These are phyloP conservation scores for Emergomyces orientalis DNA, from an alignment of 2,329 filamentous ascomycete species.

Conservation along the genomic window DNA sequence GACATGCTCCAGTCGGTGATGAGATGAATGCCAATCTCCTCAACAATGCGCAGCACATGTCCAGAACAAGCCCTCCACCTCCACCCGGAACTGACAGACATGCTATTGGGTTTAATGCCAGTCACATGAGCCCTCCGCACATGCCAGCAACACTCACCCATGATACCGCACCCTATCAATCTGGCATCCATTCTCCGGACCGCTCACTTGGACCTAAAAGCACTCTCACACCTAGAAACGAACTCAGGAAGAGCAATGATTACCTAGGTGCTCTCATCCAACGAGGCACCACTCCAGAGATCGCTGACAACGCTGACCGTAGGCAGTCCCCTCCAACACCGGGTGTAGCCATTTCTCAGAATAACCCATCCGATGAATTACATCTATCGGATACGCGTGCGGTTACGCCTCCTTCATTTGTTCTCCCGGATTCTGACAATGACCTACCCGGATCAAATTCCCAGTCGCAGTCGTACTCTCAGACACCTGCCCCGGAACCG, in stretches of 20 bases:
- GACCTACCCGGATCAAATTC: slow-evolving; percentile 12
- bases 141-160: background rate
- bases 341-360: slow-evolving; percentile 3
- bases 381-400: background rate
- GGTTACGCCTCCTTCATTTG: background rate
- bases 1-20: slow-evolving; percentile 27
- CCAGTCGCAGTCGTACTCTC: slow-evolving; percentile 14
- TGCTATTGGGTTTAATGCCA: background rate
- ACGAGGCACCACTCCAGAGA: slow-evolving; percentile 20
- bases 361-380: slow-evolving; percentile 6
- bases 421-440: slow-evolving; percentile 3
- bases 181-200: background rate
- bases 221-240: slow-evolving; percentile 17
- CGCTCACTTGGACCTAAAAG: too few species aligned
- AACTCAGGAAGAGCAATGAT: slow-evolving; percentile 30
- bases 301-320: slow-evolving; percentile 15
- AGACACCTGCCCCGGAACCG: background rate
- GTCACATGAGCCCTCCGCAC: background rate
- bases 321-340: slow-evolving; percentile 13
- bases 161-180: background rate
- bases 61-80: slow-evolving; percentile 45
- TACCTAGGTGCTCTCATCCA: slow-evolving; percentile 33
- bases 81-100: background rate
- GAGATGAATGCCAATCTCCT: slow-evolving; percentile 46
- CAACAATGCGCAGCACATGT: slow-evolving; percentile 50